A percentile compares a stretch with the other conserved stretches of the same genome.
These are phyloP conservation scores for Gaeumannomyces sp. DNA, from an alignment of 2,329 filamentous ascomycete genomes.

Conservation along the genomic window DNA sequence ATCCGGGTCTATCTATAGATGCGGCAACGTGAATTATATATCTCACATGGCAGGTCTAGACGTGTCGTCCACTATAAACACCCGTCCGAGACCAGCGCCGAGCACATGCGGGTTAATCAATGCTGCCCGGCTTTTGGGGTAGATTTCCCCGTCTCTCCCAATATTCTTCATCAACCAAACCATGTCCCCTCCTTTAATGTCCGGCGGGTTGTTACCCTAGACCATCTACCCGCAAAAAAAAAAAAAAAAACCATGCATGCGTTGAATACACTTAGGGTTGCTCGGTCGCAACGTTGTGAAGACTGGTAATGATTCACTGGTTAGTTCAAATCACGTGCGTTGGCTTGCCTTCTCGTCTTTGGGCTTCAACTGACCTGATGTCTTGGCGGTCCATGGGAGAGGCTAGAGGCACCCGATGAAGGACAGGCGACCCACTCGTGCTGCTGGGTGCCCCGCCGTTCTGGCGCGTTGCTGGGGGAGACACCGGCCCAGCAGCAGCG, in stretches of 20 bases:
- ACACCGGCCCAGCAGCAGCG: neutral
- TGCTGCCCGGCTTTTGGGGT: no score
- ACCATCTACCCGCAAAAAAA: neutral
- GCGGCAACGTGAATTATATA: neutral
- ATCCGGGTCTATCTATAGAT: neutral
- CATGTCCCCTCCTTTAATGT: neutral
- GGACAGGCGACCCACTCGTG: neutral
- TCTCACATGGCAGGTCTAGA: neutral
- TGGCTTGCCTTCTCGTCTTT: neutral
- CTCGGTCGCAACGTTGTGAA: constrained; percentile 12
- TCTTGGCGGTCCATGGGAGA: constrained; percentile 11
- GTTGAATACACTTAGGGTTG: neutral
- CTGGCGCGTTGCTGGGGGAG: neutral
- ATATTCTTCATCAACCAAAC: neutral
- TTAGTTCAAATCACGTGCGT: no score
- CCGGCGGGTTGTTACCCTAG: neutral
- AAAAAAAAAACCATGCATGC: neutral
- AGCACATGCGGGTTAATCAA: neutral
- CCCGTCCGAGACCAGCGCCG: neutral
- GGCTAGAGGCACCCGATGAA: neutral
- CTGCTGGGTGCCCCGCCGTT: neutral
- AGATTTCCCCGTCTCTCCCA: neutral
- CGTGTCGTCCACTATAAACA: neutral
- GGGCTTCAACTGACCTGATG: constrained; percentile 11
- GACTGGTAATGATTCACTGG: neutral